Percentiles rank a stretch among this genome's conserved stretches.
These are phyloP conservation scores for Oemleria cerasiformis DNA, from an alignment of 306 rosid genomes.

Conservation along the genomic window DNA sequence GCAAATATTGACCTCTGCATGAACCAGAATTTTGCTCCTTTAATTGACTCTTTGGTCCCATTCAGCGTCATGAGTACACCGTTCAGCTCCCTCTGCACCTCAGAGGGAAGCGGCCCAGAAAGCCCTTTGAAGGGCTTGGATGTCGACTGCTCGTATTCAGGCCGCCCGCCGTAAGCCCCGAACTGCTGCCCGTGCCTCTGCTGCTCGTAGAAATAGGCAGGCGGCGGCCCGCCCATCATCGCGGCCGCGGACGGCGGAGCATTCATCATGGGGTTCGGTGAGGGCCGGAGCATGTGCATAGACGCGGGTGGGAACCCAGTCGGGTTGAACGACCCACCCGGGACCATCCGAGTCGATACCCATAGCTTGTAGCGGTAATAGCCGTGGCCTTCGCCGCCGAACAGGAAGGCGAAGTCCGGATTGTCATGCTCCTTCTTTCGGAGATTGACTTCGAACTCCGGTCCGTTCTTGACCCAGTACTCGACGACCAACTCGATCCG, in stretches of 20 bases:
- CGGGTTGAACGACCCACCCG: conserved; percentile 65
- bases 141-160: conserved; percentile 78
- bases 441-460: conserved; percentile 93
- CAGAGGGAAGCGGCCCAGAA: conserved; percentile 88
- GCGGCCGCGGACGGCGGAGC: conserved; percentile 59
- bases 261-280: conserved; percentile 72
- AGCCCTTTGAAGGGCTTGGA: conserved; percentile 73
- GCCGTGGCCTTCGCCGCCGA: conserved; percentile 92
- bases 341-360: conserved; percentile 52
- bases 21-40: conserved; percentile 95
- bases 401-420: conserved; percentile 85
- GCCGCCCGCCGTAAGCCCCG: conserved; percentile 63
- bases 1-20: conserved; percentile 95
- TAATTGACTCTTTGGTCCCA: conserved; percentile 92
- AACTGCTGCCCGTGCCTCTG: conserved; percentile 81
- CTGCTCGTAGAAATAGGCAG: conserved; percentile 72
- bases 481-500: conserved; percentile 88
- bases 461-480: conserved; percentile 87
- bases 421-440: conserved; percentile 91
- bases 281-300: conserved; percentile 66
- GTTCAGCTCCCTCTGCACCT: conserved; percentile 71
- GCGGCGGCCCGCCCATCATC: conserved; percentile 49
- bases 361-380: conserved; percentile 85
- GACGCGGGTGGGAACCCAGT: conserved; percentile 53
- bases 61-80: conserved; percentile 64